Base-by-base conservation (phyloP, 2,329 filamentous ascomycete genomes). In the Cladosporium sp. region DNA sequence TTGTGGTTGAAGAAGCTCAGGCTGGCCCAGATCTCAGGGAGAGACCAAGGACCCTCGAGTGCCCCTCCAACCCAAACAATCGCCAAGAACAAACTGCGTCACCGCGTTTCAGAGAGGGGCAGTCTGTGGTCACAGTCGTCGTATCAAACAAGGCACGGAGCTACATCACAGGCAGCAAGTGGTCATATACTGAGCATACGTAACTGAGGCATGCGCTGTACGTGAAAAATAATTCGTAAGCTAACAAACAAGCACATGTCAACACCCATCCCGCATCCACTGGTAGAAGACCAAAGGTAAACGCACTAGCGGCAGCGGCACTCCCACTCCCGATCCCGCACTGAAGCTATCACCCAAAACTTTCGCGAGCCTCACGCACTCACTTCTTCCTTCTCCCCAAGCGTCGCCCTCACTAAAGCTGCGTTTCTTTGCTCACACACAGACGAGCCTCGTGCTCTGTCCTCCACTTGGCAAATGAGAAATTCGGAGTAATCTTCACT, bases 401-500 rank as follows among this genome's bases (percentile, higher is more conserved):
- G 89, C 88, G 88, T 87, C 90, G 88, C 89, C 90, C 90, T 90
- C 86, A 85, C 88, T 89, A 93, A 91, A 86, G 91, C 91, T 91
- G 91, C 90, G 90, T 93, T 93, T 93, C 91, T 92, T 93, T 93
- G 91, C 91, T 90, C 89, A 90, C 91, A 86, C 87, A 91, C 82
- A 79, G 81, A 84, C 80, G 71, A 72, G 66, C 58, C 35, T 56
- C 50, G 53, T 37, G 63, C 68, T 69, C 12, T n/a, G 66, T 69
- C 69, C 28, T 31, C 52, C 59, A 67, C 5, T 72, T 80, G 82
- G 91, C 92, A 93, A 92, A 92, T 93, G 91, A 92, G 91, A 95
- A 95, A 95, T 94, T 95, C 91, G 91, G 92, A 95, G 92, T 91
- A 95, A 89, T 93, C 91, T 93, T 92, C 91, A 92, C 69, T 60